Conservation (phyloP, 2,329 filamentous ascomycete species). For the Alternaria arbusti region DNA sequence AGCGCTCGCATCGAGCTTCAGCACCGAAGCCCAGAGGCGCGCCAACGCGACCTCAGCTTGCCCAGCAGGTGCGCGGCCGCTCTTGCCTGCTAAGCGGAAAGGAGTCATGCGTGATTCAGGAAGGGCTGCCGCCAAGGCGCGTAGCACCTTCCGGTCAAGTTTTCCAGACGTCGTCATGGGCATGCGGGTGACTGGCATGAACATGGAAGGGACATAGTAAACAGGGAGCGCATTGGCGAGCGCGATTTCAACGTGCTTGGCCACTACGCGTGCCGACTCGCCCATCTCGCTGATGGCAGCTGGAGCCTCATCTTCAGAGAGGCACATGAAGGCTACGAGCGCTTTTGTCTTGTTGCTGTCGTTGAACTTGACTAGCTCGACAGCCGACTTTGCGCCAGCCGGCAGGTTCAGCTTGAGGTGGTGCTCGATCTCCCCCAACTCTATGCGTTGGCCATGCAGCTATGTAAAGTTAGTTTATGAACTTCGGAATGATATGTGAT, state of each 20-base stretch:
- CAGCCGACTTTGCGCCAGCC: conserved; percentile 48
- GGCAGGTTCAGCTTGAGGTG: conserved; percentile 49
- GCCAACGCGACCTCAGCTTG: conserved; percentile 30
- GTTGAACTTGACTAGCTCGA: conserved; percentile 49
- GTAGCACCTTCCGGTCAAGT: conserved; percentile 50
- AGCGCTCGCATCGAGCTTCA: conserved; percentile 47
- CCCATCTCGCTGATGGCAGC: conserved; percentile 29
- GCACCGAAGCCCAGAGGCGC: conserved; percentile 48
- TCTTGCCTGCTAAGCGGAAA: conserved; percentile 40
- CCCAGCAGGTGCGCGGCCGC: conserved; percentile 35
- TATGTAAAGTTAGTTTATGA: conserved; percentile 40
- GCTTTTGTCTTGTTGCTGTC: conserved; percentile 34
- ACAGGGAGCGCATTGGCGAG: conserved; percentile 44
- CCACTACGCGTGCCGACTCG: conserved; percentile 21
- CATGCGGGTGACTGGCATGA: conserved; percentile 51
- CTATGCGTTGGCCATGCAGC: conserved; percentile 54
- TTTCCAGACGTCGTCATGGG: conserved; percentile 54
- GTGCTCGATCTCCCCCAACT: conserved; percentile 55
- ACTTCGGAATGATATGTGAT: not conserved
- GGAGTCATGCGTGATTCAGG: conserved; percentile 31
- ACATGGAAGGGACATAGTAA: conserved; percentile 55
- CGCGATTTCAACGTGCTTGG: conserved; percentile 33
- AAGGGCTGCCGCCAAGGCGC: conserved; percentile 44
- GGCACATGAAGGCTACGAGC: conserved; percentile 38
- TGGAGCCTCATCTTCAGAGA: conserved; percentile 35